Evolutionary conservation across 2,329 filamentous ascomycete genomes (phyloP).

Genomic region (Paracorniculantispora psalliotae): DNA sequence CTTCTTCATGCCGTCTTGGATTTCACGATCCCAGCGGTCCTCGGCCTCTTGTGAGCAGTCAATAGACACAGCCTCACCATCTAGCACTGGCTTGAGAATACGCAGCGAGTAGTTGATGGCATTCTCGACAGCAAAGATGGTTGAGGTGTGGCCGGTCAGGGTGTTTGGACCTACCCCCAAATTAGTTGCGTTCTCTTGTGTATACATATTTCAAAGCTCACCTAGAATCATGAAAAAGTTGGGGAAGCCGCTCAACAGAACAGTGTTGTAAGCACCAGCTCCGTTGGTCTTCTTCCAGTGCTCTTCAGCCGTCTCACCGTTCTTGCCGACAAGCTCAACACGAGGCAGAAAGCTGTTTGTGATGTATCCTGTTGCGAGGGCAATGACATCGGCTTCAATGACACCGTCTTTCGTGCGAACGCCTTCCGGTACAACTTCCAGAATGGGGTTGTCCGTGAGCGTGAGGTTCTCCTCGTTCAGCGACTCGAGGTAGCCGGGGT

Average conservation of each 20-base stretch:
- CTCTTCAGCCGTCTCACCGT: conserved; percentile 45
- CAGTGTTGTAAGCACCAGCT: conserved; percentile 55
- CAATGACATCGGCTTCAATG: conserved; percentile 52
- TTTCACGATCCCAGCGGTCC: conserved; percentile 24
- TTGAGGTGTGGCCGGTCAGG: conserved; percentile 55
- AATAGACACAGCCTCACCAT: conserved; percentile 25
- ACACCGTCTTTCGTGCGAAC: conserved; percentile 34
- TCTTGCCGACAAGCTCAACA: conserved; percentile 47
- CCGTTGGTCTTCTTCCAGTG: conserved; percentile 57
- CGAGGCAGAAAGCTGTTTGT: conserved; percentile 50
- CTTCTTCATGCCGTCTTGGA: conserved; percentile 29
- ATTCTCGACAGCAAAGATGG: conserved; percentile 57
- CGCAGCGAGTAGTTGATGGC: conserved; percentile 55
- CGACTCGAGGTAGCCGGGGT: conserved; percentile 49
- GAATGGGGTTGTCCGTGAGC: conserved; percentile 43
- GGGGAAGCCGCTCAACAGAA: conserved; percentile 54
- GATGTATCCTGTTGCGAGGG: conserved; percentile 58
- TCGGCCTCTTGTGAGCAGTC: conserved; percentile 33
- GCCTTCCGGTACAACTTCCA: conserved; percentile 39
- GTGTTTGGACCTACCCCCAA: conserved; percentile 49
- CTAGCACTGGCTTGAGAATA: conserved; percentile 46
- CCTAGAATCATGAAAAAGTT: conserved; percentile 61
- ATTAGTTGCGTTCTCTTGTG: neutral
- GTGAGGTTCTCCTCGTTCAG: conserved; percentile 45
- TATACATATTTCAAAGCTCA: conserved; percentile 11